Evolutionary conservation across 2,329 filamentous ascomycete species (phyloP).

Genomic region (Talaromyces pinophilus): DNA sequence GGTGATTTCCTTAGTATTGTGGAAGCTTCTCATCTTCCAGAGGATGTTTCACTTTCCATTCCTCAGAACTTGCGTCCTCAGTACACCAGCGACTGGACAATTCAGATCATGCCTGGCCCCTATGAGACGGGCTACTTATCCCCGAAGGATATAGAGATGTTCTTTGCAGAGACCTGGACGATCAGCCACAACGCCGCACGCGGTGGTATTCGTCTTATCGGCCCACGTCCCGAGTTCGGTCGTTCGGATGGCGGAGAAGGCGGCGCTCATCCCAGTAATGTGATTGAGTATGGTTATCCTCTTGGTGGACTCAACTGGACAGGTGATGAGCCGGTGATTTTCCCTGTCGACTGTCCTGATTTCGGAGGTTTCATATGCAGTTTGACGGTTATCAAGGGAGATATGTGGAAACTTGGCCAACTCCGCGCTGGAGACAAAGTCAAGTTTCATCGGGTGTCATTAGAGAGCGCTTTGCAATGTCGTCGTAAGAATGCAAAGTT

Average conservation of each 20-base stretch:
- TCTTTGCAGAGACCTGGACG: conserved; percentile 39
- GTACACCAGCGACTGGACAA: conserved; percentile 55
- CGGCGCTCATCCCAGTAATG: conserved; percentile 62
- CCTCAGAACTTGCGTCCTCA: conserved; percentile 51
- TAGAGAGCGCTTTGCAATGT: conserved; percentile 50
- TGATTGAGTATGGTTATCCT: conserved; percentile 62
- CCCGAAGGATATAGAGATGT: conserved; percentile 56
- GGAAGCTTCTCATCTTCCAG: background rate
- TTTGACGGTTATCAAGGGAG: conserved; percentile 58
- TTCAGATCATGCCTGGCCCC: conserved; percentile 58
- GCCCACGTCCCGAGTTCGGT: conserved; percentile 59
- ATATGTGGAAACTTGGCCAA: conserved; percentile 64
- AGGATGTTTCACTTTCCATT: background rate
- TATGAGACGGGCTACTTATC: conserved; percentile 58
- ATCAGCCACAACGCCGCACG: conserved; percentile 58
- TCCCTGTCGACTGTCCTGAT: conserved; percentile 61
- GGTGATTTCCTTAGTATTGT: conserved; percentile 51
- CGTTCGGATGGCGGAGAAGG: conserved; percentile 63
- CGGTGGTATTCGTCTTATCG: conserved; percentile 61
- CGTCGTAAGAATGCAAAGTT: conserved; percentile 42
- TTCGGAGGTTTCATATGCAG: conserved; percentile 62
- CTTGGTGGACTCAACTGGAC: conserved; percentile 62
- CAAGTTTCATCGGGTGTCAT: conserved; percentile 52
- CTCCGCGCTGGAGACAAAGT: conserved; percentile 60
- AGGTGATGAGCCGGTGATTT: conserved; percentile 53